Evolutionary conservation across 495 filamentous ascomycete species (phyloP).

Genomic region (Podospora pseudocomata): DNA sequence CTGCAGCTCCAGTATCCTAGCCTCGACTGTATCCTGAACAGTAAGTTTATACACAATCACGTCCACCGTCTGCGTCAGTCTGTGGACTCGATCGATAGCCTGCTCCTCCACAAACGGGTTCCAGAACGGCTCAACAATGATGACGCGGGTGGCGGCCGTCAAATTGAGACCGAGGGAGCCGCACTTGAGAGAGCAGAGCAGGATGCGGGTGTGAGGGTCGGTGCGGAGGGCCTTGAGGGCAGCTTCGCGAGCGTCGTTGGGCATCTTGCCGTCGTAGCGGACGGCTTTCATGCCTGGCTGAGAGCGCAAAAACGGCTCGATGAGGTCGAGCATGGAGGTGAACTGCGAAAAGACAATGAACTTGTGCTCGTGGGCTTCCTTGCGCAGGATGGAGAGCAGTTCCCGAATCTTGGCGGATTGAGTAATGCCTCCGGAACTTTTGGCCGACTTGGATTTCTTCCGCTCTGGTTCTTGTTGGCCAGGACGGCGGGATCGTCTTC

Average conservation of each 20-base stretch:
- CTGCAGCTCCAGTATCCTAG: conserved; percentile 86
- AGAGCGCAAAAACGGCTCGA: conserved; percentile 81
- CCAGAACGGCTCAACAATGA: conserved; percentile 98
- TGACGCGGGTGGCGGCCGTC: conserved; percentile 86
- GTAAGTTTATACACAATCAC: conserved; percentile 94
- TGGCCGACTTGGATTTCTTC: not conserved
- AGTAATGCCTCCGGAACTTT: conserved; percentile 24
- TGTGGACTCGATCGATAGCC: conserved; percentile 96
- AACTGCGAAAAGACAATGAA: conserved; percentile 98
- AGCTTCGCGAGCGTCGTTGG: conserved; percentile 87
- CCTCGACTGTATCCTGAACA: conserved; percentile 80
- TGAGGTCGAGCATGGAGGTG: conserved; percentile 91
- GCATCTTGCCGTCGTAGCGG: conserved; percentile 94
- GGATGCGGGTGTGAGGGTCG: conserved; percentile 65
- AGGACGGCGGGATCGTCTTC: conserved; percentile 16
- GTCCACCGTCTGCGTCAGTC: conserved; percentile 89
- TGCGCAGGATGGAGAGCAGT: conserved; percentile 73
- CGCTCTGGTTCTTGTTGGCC: not conserved
- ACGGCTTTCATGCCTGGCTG: conserved; percentile 67
- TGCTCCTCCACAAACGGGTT: conserved; percentile 98
- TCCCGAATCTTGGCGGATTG: conserved; percentile 85
- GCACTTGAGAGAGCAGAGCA: conserved; percentile 90
- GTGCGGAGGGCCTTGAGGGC: conserved; percentile 67
- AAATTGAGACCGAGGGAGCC: conserved; percentile 91
- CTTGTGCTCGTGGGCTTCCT: conserved; percentile 75